Percentiles rank a stretch among this genome's conserved stretches.
Evolutionary conservation across 768 basidiomycete species (phyloP).

Genomic region (Suillus occidentalis): DNA sequence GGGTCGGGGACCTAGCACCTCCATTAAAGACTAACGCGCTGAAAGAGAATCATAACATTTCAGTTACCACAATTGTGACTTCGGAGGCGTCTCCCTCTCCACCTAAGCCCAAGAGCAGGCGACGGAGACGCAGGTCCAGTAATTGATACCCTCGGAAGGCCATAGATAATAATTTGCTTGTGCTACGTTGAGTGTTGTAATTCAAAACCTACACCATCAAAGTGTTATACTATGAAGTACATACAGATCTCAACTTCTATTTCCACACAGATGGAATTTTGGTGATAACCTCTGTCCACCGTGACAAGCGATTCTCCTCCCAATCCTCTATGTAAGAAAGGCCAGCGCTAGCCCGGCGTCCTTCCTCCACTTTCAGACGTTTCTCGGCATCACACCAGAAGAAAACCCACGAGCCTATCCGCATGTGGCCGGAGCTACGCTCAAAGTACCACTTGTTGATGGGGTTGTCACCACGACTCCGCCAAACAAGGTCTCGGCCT

Average conservation of each 20-base stretch:
- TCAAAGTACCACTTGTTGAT: slow-evolving; percentile 99
- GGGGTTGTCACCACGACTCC: slow-evolving; percentile 88
- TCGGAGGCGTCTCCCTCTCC: slow-evolving; percentile 25
- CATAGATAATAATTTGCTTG: neutral
- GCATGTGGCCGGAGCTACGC: slow-evolving; percentile 85
- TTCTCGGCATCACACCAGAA: slow-evolving; percentile 99
- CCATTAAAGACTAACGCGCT: slow-evolving; percentile 19
- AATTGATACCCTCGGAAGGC: slow-evolving; percentile 10
- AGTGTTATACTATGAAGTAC: slow-evolving; percentile 14
- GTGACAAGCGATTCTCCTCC: slow-evolving; percentile 68
- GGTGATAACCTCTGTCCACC: slow-evolving; percentile 68
- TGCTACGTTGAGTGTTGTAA: slow-evolving; percentile 14
- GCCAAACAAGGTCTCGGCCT: slow-evolving; percentile 96
- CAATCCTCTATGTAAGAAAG: slow-evolving; percentile 74
- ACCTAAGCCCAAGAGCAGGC: slow-evolving; percentile 28
- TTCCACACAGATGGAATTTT: slow-evolving; percentile 83
- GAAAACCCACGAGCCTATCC: slow-evolving; percentile 85
- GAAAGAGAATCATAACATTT: slow-evolving; percentile 39
- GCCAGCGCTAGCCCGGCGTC: slow-evolving; percentile 59
- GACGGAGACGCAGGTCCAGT: slow-evolving; percentile 31
- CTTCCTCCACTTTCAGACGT: slow-evolving; percentile 68
- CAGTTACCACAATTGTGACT: slow-evolving; percentile 25
- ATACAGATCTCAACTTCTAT: slow-evolving; percentile 22
- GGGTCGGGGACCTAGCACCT: slow-evolving; percentile 35
- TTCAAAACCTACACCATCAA: slow-evolving; percentile 2